These are phyloP conservation scores for Alliaria petiolata DNA, from an alignment of 345 rosid genomes.

Conservation along the genomic window DNA sequence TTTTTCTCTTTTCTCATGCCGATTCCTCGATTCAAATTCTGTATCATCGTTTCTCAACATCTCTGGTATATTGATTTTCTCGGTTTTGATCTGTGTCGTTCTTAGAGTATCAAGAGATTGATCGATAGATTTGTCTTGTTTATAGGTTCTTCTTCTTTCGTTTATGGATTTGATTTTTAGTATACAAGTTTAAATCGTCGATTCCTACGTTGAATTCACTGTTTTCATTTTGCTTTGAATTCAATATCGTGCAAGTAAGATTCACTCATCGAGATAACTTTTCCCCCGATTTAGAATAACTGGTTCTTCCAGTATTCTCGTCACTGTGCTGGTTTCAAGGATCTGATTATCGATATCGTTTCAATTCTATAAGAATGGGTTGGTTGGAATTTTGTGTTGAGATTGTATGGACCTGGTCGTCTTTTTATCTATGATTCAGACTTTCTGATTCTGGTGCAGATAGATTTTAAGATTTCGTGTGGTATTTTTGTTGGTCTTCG, in stretches of 20 bases:
- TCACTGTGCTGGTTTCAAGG: neutral
- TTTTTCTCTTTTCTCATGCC: neutral
- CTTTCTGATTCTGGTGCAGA: neutral
- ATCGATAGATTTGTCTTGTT: neutral
- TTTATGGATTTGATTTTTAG: neutral
- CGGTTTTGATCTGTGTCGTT: neutral
- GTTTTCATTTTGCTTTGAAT: neutral
- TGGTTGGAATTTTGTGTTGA: neutral
- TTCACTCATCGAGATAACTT: neutral
- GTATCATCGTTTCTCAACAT: slow-evolving; percentile 8
- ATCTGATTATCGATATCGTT: neutral
- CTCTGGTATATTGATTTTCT: slow-evolving; percentile 2
- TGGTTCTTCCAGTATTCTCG: neutral
- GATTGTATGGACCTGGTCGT: neutral
- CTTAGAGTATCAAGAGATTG: neutral
- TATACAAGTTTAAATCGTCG: neutral
- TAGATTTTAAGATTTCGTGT: neutral
- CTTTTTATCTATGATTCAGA: neutral
- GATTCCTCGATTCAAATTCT: slow-evolving; percentile 2
- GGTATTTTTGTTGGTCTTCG: too few species aligned
- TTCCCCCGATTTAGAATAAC: neutral
- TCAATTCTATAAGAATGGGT: neutral
- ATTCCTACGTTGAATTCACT: neutral
- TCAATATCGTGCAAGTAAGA: neutral
- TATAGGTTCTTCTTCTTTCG: neutral